Evolutionary conservation across 768 basidiomycete genomes (phyloP).

Genomic region (Lactarius akahatsu): DNA sequence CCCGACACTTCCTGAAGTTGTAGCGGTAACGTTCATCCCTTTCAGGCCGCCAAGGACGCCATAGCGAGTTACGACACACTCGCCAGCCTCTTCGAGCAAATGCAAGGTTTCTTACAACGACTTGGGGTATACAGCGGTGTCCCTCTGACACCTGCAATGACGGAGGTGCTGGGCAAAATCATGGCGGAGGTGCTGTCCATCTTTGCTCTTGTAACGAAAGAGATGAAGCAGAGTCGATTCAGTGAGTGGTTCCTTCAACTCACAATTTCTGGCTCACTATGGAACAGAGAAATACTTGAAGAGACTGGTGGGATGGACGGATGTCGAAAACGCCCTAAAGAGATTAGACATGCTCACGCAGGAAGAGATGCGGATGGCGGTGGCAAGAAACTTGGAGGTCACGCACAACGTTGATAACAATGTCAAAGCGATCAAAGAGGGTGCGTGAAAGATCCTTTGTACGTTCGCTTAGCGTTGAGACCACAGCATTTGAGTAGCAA

Average conservation of each 20-base stretch:
- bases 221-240: not conserved
- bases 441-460: not conserved
- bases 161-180: not conserved
- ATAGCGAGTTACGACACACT: not conserved
- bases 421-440: not conserved
- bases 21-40: not conserved
- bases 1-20: not conserved
- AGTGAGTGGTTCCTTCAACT: not conserved
- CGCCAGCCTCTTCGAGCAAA: slow-evolving; percentile 5
- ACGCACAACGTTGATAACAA: not conserved
- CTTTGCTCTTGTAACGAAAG: not conserved
- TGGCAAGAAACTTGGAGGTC: not conserved
- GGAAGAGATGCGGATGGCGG: not conserved
- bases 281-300: not conserved
- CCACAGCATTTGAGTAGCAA: not conserved
- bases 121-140: not conserved
- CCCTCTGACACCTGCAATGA: not conserved
- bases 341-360: slow-evolving; percentile 6
- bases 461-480: not conserved
- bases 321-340: not conserved
- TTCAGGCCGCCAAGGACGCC: too few species aligned
- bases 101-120: slow-evolving; percentile 4
- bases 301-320: not conserved
- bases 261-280: not conserved
- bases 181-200: not conserved